Evolutionary conservation across 2,329 filamentous ascomycete genomes (phyloP).

Genomic region (Aspergillus alliaceus): DNA sequence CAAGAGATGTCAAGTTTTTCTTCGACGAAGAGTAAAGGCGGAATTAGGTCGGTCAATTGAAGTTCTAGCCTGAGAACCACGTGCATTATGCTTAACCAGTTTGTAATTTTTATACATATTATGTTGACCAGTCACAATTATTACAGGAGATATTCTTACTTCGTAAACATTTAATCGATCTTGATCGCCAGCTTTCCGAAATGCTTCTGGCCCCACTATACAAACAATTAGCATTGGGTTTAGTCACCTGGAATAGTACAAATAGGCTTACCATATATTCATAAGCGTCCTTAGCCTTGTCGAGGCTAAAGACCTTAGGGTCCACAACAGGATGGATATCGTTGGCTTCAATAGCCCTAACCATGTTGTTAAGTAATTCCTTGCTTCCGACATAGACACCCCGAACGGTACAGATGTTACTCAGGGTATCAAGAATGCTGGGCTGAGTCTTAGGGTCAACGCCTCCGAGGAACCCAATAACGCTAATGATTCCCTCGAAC

Average conservation of each 20-base stretch:
- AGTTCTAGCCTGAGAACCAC: background rate
- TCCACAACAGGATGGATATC: conserved; percentile 61
- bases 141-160: background rate
- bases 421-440: conserved; percentile 52
- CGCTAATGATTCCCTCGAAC: conserved; percentile 55
- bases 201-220: conserved; percentile 52
- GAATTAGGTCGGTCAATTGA: background rate
- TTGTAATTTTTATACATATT: background rate
- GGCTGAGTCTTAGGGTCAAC: conserved; percentile 49
- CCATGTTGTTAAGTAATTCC: conserved; percentile 60
- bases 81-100: background rate
- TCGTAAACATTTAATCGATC: conserved; percentile 26
- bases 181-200: conserved; percentile 58
- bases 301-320: conserved; percentile 56
- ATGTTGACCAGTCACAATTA: background rate
- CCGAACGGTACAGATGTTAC: conserved; percentile 55
- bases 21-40: background rate
- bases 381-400: conserved; percentile 59
- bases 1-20: background rate
- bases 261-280: conserved; percentile 48
- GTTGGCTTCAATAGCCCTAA: conserved; percentile 57
- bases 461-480: conserved; percentile 61
- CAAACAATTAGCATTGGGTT: conserved; percentile 18
- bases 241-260: background rate
- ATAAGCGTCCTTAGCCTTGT: conserved; percentile 55